A percentile compares a stretch with the other conserved stretches of the same genome.
phyloP scores from a whole-genome alignment of 139 green algal species.

The Zygnema circumcarinatum region DNA sequence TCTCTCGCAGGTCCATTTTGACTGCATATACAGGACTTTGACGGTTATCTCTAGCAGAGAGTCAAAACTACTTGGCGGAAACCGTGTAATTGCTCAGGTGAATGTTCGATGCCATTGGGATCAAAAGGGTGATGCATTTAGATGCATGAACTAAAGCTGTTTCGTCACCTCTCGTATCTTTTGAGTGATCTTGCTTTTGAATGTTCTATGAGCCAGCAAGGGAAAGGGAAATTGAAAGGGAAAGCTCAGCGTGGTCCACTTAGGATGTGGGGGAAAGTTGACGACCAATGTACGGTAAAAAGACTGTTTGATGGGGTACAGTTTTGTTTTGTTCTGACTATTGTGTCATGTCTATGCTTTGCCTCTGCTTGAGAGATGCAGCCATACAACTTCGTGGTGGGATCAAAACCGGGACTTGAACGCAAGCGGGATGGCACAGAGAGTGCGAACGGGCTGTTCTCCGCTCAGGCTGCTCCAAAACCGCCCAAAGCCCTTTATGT shows the following conservation, averaged over 20 bases:
- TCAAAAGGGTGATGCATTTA: neutral
- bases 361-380: slow-evolving; percentile 57
- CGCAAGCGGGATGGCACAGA: slow-evolving; percentile 62
- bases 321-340: no score
- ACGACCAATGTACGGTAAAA: no score
- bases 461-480: slow-evolving; percentile 79
- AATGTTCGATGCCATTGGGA: neutral
- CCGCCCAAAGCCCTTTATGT: slow-evolving; percentile 80
- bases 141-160: no score
- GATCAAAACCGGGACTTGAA: slow-evolving; percentile 66
- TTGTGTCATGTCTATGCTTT: neutral
- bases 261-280: no score
- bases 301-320: no score
- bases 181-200: no score
- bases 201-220: no score
- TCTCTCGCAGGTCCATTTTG: slow-evolving; percentile 85
- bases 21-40: slow-evolving; percentile 83
- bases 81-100: slow-evolving; percentile 89
- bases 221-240: no score
- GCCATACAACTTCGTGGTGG: slow-evolving; percentile 85
- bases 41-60: slow-evolving; percentile 83
- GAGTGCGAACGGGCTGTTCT: slow-evolving; percentile 73
- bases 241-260: no score
- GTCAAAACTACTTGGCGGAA: slow-evolving; percentile 85
- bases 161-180: no score